Evolutionary conservation across 2,329 filamentous ascomycete genomes (phyloP), one percentile per base, ranked within the genome.

Genomic region (Tolypocladium tropicale): DNA sequence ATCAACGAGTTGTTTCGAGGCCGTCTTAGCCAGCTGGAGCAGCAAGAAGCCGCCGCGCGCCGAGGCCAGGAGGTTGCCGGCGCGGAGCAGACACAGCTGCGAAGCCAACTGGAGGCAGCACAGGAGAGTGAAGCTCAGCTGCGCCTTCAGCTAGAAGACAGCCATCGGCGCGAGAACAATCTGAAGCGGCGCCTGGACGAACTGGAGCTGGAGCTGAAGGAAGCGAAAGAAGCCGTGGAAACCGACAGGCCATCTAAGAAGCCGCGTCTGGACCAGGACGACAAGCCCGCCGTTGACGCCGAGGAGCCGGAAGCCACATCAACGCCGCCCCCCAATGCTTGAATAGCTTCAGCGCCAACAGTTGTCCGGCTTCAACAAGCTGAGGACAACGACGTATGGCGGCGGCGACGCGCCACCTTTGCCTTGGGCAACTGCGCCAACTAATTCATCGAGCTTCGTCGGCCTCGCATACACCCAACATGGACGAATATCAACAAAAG

Each of bases 1-100:
- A 96, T 99, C 76, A 96, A 92, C 65, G 88, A 89, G 67, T 77
- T 92, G 49, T 91, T 90, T 70, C 80, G 86, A 53, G 86, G 86
- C 39, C 82, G 87, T 12, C 84, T 96, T 71, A 84, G 68, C 79
- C 88, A 94, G 67, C 78, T 94, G 14, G 90, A 95, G 68, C 82
- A 85, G 62, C 87, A 87, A 65, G 89, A 93, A 67, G 82, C 82
- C 52, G 84, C 81, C 52, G 82, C 87, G 54, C 74, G 85, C 66
- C 73, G 84, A 66, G 78, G 82, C 23, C 77, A 80, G 58, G 79
- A 84, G 57, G 77, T 84, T 48, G 76, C 79, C 9, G 72, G 73
- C 18, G 77, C 73, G 57, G 80, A 83, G 49, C 81, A 84, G 59
- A 76, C 76, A 3, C 77, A 82, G 53, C 72, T 87, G 59, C 78